Evolutionary conservation across 352 stramenopile species (phyloP).

Genomic region (Phytophthora agathidicida): DNA sequence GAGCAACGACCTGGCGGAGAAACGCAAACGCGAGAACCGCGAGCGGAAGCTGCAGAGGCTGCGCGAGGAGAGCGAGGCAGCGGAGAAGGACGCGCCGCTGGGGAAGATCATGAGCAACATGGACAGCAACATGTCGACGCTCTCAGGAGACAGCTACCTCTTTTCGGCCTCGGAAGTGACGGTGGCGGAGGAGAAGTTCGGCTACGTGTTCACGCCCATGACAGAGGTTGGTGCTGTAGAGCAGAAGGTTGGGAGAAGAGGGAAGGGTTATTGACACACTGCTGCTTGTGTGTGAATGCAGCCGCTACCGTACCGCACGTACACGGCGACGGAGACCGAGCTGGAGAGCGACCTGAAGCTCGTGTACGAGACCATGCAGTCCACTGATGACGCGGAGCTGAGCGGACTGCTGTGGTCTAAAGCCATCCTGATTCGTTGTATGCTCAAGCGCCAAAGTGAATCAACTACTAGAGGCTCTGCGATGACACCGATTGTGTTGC

Average conservation of each 20-base stretch:
- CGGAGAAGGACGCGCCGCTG: constrained; percentile 40
- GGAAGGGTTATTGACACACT: background rate
- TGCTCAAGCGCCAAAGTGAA: constrained; percentile 39
- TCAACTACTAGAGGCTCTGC: constrained; percentile 8
- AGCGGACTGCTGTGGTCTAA: constrained; percentile 73
- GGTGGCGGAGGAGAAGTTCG: constrained; percentile 72
- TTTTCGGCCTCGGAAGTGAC: constrained; percentile 49
- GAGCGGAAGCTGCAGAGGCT: constrained; percentile 63
- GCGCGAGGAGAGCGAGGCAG: constrained; percentile 52
- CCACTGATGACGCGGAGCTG: constrained; percentile 54
- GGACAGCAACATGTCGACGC: constrained; percentile 71
- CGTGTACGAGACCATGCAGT: constrained; percentile 73
- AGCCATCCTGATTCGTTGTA: constrained; percentile 63
- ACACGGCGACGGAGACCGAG: constrained; percentile 63
- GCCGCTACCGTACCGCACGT: constrained; percentile 59
- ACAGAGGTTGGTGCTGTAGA: constrained; percentile 40
- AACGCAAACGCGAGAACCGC: constrained; percentile 61
- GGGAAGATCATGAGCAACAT: constrained; percentile 74
- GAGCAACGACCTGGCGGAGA: constrained; percentile 59
- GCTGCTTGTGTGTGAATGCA: constrained; percentile 23
- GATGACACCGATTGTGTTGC: constrained; percentile 39
- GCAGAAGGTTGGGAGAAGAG: background rate
- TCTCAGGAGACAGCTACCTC: constrained; percentile 65
- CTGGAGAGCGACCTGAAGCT: constrained; percentile 56
- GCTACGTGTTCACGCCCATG: constrained; percentile 84